phyloP scores from a whole-genome alignment of 169 alveolate species.

The Amoebophrya sp. region DNA sequence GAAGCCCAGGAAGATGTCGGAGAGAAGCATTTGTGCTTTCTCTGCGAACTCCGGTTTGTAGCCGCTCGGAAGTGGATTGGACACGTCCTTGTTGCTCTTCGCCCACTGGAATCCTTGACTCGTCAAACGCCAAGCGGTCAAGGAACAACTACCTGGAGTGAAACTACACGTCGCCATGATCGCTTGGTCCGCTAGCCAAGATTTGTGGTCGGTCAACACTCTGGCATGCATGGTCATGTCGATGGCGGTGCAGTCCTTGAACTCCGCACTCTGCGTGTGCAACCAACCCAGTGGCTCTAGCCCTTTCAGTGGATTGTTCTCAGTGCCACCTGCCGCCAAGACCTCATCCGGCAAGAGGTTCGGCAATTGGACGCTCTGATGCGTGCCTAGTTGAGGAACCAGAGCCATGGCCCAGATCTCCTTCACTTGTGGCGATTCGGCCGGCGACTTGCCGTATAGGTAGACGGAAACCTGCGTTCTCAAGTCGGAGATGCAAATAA shows the following conservation, averaged over 20 bases:
- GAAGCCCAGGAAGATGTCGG: constrained; percentile 95
- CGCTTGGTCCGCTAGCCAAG: constrained; percentile 56
- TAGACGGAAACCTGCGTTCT: constrained; percentile 96
- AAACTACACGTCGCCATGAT: constrained; percentile 53
- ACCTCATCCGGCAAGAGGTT: constrained; percentile 82
- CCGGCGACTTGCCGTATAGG: constrained; percentile 87
- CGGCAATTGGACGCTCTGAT: constrained; percentile 82
- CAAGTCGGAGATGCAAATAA: constrained; percentile 93
- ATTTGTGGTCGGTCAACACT: constrained; percentile 54
- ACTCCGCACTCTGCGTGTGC: constrained; percentile 77
- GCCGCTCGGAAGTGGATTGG: constrained; percentile 53
- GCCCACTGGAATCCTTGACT: constrained; percentile 89
- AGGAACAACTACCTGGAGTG: constrained; percentile 69
- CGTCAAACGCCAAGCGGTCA: constrained; percentile 87
- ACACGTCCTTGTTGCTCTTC: constrained; percentile 56
- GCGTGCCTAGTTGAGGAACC: constrained; percentile 97
- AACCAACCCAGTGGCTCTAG: constrained; percentile 97
- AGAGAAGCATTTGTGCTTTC: constrained; percentile 84
- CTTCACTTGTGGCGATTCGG: constrained; percentile 76
- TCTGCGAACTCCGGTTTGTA: constrained; percentile 54
- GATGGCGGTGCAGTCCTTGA: constrained; percentile 34
- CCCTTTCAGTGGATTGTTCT: constrained; percentile 70
- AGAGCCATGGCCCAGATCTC: constrained; percentile 88
- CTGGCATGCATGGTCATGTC: constrained; percentile 55
- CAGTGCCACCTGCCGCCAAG: not conserved